These are phyloP conservation scores for Verticillium zaregamsianum DNA, from an alignment of 2,329 filamentous ascomycete species.

Conservation along the genomic window DNA sequence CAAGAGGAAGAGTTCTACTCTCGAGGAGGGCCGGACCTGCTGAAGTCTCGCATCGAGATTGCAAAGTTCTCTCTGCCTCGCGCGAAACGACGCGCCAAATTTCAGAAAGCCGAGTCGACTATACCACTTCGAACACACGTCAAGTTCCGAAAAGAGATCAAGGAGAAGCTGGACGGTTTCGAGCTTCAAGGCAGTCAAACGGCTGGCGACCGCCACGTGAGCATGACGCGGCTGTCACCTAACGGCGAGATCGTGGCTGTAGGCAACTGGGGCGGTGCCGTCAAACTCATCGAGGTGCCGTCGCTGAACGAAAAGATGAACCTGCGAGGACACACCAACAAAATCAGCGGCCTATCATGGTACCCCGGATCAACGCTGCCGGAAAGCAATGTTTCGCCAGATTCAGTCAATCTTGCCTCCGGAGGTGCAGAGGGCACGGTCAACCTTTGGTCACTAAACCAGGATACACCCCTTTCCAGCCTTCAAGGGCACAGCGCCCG, in stretches of 20 bases:
- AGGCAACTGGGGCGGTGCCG: conserved; percentile 88
- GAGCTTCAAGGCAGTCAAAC: conserved; percentile 93
- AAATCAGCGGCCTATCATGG: conserved; percentile 89
- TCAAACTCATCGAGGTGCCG: conserved; percentile 82
- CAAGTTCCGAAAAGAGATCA: conserved; percentile 85
- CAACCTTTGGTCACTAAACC: conserved; percentile 82
- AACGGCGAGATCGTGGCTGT: conserved; percentile 79
- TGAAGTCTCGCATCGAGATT: conserved; percentile 74
- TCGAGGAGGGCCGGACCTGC: conserved; percentile 67
- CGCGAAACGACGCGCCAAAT: conserved; percentile 70
- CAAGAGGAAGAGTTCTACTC: conserved; percentile 96
- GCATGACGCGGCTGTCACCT: conserved; percentile 87
- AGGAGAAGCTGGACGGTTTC: conserved; percentile 75
- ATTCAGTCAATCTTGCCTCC: conserved; percentile 79
- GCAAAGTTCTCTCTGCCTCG: conserved; percentile 79
- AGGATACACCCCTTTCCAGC: conserved; percentile 80
- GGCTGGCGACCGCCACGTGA: conserved; percentile 83
- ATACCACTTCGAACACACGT: conserved; percentile 88
- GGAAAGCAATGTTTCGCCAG: conserved; percentile 64
- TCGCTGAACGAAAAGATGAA: conserved; percentile 72
- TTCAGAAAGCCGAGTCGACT: conserved; percentile 74
- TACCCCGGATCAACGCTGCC: conserved; percentile 75
- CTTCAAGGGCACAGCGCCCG: conserved; percentile 80
- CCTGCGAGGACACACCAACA: conserved; percentile 80
- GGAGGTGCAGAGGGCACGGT: conserved; percentile 85